Evolutionary conservation across 139 green algal species (phyloP).

Genomic region (Chara braunii): DNA sequence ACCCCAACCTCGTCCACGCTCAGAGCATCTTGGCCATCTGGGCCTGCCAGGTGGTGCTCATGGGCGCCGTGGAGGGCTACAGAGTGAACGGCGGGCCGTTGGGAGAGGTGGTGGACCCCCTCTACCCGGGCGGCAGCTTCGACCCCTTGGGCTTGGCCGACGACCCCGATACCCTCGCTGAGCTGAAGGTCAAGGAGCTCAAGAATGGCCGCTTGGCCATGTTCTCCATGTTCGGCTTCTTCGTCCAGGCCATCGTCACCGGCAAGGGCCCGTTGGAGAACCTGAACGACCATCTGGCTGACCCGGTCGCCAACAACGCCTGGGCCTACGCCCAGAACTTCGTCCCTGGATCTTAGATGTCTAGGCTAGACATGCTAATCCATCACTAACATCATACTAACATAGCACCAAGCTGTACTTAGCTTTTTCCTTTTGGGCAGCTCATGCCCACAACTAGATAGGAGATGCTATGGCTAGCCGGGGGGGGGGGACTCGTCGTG

Average conservation of each 20-base stretch:
- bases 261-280: conserved; percentile 76
- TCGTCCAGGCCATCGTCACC: conserved; percentile 70
- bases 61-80: conserved; percentile 47
- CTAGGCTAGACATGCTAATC: too few relatives aligned
- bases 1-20: conserved; percentile 71
- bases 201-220: conserved; percentile 86
- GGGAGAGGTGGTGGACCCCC: conserved; percentile 53
- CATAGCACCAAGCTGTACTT: too few relatives aligned
- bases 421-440: too few relatives aligned
- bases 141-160: conserved; percentile 81
- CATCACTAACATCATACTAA: too few relatives aligned
- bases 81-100: conserved; percentile 41
- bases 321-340: conserved; percentile 29
- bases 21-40: conserved; percentile 84
- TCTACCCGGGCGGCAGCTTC: conserved; percentile 62
- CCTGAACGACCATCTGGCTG: conserved; percentile 74
- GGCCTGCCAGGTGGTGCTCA: conserved; percentile 70
- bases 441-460: too few relatives aligned
- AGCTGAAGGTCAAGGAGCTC: conserved; percentile 59
- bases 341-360: conserved; percentile 33
- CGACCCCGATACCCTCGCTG: conserved; percentile 56
- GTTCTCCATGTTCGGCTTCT: conserved; percentile 72
- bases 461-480: too few relatives aligned
- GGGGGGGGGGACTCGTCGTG: too few relatives aligned
- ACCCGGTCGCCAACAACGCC: conserved; percentile 75